These are phyloP conservation scores for Taphrina deformans DNA, from an alignment of 1,139 yeast species.

Conservation along the genomic window DNA sequence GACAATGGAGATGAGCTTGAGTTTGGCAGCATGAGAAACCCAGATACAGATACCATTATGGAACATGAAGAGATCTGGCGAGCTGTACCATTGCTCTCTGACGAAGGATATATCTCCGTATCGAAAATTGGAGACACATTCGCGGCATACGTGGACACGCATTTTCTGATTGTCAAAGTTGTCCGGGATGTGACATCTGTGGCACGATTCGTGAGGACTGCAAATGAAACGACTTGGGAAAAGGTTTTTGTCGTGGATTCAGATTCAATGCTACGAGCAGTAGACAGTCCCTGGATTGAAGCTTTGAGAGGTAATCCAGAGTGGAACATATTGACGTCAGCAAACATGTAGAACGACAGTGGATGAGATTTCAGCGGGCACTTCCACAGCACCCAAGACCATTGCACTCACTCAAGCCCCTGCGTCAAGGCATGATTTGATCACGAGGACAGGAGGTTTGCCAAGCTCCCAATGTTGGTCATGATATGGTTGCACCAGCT, in stretches of 20 bases:
- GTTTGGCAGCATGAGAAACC: conserved; percentile 10
- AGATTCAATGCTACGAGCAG: background rate
- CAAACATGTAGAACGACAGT: too few relatives aligned
- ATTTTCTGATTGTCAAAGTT: background rate
- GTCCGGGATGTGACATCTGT: background rate
- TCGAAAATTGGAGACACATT: background rate
- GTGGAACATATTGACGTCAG: conserved; percentile 1
- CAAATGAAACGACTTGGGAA: background rate
- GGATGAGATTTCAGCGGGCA: too few relatives aligned
- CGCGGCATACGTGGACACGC: conserved; percentile 2
- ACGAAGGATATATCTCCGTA: background rate
- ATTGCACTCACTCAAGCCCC: too few relatives aligned
- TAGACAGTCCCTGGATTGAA: background rate
- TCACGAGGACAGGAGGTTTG: too few relatives aligned
- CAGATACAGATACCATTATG: background rate
- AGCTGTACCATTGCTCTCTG: background rate
- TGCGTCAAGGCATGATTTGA: too few relatives aligned
- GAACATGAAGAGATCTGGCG: conserved; percentile 11
- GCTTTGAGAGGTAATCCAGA: background rate
- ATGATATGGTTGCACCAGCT: too few relatives aligned
- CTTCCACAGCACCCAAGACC: too few relatives aligned
- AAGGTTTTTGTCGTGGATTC: background rate
- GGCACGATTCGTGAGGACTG: background rate
- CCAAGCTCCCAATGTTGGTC: too few relatives aligned
- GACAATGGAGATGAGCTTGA: conserved; percentile 12